Evolutionary conservation across 2,329 filamentous ascomycete species (phyloP), one percentile per base, ranked within the genome.

Genomic region (Tolypocladium tropicale): DNA sequence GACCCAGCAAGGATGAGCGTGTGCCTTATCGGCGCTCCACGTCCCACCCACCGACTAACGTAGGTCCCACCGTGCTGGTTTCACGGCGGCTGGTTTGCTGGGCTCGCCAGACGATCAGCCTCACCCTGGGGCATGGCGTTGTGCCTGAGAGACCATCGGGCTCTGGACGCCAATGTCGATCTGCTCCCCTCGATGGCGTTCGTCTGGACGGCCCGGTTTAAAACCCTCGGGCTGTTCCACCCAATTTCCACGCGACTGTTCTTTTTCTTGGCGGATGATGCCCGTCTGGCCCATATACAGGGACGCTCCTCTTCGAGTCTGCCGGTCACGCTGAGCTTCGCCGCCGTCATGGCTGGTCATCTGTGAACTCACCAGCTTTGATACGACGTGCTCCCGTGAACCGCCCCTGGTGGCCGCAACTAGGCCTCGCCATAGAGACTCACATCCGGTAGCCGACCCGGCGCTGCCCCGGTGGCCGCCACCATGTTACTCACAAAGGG

Each of bases 401-500:
- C 23, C 16, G 18, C 28, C 18, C 9, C 43, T 49, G 43, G 43
- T 49, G 32, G 18, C 28, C 28, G 6, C 10, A 12, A 18, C 3
- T 49, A 12, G 28, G 28, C 18, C 10, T 32, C 18, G 18, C 46
- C 6, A 33, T 21, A 12, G 7, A 49, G 9, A 49, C n/a, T n/a
- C 18, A 49, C 28, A 49, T 34, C 16, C 5, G 43, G n/a, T n/a
- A 43, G 52, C n/a, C 43, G 50, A 36, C 32, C 55, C 54, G 56
- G 51, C 48, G 56, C 57, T 57, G 55, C 52, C 23, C 46, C 16
- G 16, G 41, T 52, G 25, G 56, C 53, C 48, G 53, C 52, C 58
- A 60, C 55, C 49, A 70, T 69, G 68, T 43, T 66, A 30, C 54
- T 65, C 53, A 55, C 62, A 58, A 62, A 61, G 53, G 61, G 66